Evolutionary conservation across 139 green algal species (phyloP), one percentile per base, ranked within the genome.

Genomic region (Gonium pectorale): DNA sequence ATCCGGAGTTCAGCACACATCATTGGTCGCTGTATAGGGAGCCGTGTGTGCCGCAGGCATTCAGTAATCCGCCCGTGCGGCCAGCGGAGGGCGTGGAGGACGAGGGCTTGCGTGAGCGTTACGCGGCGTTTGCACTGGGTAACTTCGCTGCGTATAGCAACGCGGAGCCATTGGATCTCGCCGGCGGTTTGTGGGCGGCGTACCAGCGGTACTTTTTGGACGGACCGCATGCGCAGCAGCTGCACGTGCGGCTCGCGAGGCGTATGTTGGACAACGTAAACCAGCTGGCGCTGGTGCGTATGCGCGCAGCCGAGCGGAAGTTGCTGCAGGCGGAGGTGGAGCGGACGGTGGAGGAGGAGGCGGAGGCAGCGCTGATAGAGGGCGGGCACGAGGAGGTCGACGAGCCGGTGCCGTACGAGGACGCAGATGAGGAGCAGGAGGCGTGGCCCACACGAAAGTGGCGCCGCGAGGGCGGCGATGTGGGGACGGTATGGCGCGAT

Each of bases 81-180:
- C 67, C 67, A 3, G 11, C 40, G 17, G 40, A 13, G 22, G 19
- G 15, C 22, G 22, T 21, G 26, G 24, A 21, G 22, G 67, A 74
- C 67, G 11, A 21, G 40, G 26, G 37, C 22, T 26, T 74, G 24
- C 40, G 8, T 5, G 31, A 54, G 22, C 40, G 24, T 21, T 74
- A 74, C 24, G 67, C 67, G 4, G 67, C 67, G 22, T 74, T 74
- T 21, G 67, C 67, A 35, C 67, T 74, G 67, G 67, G 67, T 40
- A 74, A 74, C 40, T 74, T 74, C 19, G 67, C 67, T 3, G 67
- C 40, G 22, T 74, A 74, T 22, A 54, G 40, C 40, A 11, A 21
- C 40, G 22, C 40, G 2, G 24, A 44, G 22, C 8, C 40, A 19
- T 21, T 74, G 22, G 24, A 74, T 26, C 22, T 56, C 24, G 5